Evolutionary conservation across 345 rosid genomes (phyloP).

Genomic region (Salix caprea): DNA sequence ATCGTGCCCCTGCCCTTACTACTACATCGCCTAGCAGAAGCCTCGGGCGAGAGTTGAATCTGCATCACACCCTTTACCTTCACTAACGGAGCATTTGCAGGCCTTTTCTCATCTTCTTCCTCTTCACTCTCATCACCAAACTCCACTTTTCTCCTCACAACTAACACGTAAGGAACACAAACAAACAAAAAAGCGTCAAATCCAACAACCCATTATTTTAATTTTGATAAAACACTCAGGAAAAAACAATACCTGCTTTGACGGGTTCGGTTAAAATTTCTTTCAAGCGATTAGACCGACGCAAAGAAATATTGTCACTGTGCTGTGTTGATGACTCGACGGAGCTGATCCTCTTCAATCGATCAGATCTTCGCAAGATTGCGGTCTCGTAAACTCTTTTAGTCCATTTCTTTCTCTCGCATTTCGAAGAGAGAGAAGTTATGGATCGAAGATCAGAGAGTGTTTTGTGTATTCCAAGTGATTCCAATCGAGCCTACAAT

Average conservation of each 20-base stretch:
- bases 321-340: background rate
- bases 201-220: background rate
- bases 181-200: no score
- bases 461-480: conserved; percentile 35
- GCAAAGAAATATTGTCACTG: background rate
- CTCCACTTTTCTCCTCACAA: background rate
- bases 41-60: conserved; percentile 25
- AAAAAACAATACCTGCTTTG: background rate
- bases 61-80: background rate
- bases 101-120: conserved; percentile 8
- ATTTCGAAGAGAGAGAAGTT: conserved; percentile 14
- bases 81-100: conserved; percentile 18
- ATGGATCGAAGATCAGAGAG: conserved; percentile 28
- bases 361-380: conserved; percentile 32
- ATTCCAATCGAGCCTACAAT: conserved; percentile 34
- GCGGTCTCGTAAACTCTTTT: conserved; percentile 9
- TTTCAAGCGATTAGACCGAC: conserved; percentile 20
- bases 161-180: background rate
- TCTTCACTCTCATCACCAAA: background rate
- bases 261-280: background rate
- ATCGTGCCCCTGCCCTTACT: conserved; percentile 33
- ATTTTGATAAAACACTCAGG: background rate
- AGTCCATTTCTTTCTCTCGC: background rate
- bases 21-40: conserved; percentile 36
- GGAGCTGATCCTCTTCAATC: conserved; percentile 7